Base-by-base conservation (phyloP, 2,329 filamentous ascomycete genomes). In the Ophiostoma quercus region DNA sequence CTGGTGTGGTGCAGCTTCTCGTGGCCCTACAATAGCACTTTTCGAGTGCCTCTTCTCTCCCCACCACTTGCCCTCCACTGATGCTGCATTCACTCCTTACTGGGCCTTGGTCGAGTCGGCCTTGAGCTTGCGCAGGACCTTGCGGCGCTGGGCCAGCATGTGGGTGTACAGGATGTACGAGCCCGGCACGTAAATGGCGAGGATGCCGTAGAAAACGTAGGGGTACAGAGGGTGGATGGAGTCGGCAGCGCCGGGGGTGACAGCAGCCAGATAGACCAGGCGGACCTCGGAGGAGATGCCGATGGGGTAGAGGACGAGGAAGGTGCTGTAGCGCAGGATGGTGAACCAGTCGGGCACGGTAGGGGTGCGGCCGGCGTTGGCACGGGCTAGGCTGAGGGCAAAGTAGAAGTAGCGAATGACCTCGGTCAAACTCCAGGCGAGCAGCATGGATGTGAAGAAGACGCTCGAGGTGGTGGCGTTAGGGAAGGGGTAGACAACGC, bases 361-460 rank as follows among this genome's bases (percentile, higher is more conserved):
- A 25, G 72, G 71, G 29, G 32, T 68, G 34, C n/a, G 7, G 0
- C 76, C 78, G 0, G 74, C 74, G 39, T 90, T 86, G 71, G 80
- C 77, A 37, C 86, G 84, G 73, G 83, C 81, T 41, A 95, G 85
- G 75, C 87, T 88, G 75, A 93, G 84, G 47, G 91, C 90, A 78
- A 98, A 98, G 84, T 92, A 99, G 66, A 87, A 86, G 84, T 99
- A 99, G 69, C 95, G 90, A 75, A 97, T 90, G 68, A 97, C 91
- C 82, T 99, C 95, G 72, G 95, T 97, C 71, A 92, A 79, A 73
- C 88, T 90, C 94, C 95, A 98, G 41, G 95, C 94, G 70, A 90
- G 76, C 71, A 98, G 85, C 92, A 96, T 92, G 75, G 84, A 86
- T 74, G 87, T 83, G 83, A 94, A 96, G 70, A 85, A 86, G 25